Evolutionary conservation across 306 rosid genomes (phyloP).

Genomic region (Phaseolus lunatus): DNA sequence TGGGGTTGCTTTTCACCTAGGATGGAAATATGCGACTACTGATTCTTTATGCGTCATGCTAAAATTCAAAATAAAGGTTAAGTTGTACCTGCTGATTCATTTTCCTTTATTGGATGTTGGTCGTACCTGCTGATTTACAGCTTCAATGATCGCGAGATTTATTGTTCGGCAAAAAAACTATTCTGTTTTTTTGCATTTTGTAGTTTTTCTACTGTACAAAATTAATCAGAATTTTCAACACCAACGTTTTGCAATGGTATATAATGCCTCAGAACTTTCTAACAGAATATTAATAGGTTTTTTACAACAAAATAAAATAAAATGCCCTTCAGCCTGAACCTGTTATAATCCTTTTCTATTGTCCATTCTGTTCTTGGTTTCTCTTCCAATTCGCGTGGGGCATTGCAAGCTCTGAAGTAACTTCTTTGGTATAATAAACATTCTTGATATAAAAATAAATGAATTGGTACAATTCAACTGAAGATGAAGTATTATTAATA

Average conservation of each 20-base stretch:
- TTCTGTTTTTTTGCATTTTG: neutral
- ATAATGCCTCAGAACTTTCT: neutral
- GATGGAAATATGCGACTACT: constrained; percentile 21
- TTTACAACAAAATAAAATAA: neutral
- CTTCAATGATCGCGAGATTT: constrained; percentile 15
- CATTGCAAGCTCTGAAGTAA: neutral
- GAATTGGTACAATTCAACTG: neutral
- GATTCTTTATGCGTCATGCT: constrained; percentile 28
- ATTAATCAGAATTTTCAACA: neutral
- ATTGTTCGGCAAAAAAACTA: constrained; percentile 1
- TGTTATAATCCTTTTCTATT: neutral
- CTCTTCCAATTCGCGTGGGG: neutral
- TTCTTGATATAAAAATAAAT: neutral
- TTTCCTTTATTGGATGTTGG: constrained; percentile 1
- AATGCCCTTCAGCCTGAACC: neutral
- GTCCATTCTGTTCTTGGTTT: neutral
- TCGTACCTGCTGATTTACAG: neutral
- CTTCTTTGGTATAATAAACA: neutral
- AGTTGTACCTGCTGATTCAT: too few relatives aligned
- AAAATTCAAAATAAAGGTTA: too few relatives aligned
- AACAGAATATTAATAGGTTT: neutral
- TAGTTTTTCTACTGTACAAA: neutral
- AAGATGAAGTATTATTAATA: neutral
- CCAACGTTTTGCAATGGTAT: neutral
- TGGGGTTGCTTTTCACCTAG: constrained; percentile 2